Base-by-base conservation (phyloP, 371 early-diverging fungal species). In the Conidiobolus incongruus region DNA sequence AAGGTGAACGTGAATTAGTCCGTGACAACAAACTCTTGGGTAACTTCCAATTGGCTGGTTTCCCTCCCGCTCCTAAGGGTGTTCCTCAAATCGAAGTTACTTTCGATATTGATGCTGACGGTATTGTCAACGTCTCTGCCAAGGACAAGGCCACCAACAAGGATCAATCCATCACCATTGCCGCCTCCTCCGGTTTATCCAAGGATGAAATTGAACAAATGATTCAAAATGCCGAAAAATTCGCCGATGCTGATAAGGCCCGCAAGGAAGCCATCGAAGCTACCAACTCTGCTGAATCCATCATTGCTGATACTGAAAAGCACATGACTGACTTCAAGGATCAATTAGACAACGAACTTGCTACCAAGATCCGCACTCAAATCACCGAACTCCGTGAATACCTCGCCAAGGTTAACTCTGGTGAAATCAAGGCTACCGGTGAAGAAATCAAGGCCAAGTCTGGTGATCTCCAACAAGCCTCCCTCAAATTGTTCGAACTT, bases 1-100 rank as follows among this genome's bases (percentile, higher is more conserved):
- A 99, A 64, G 99, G 99, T 51, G 99, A 98, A 70, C 83, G 97
- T 67, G 87, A 92, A 58, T 69, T 96, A 30, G 85, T 84, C 41
- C 72, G 75, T 42, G 92, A 97, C 70, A 99, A 99, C 76, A 94
- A 95, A 66, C 65, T 90, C 30, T 66, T 99, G 41, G 99, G 99
- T 44, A 80, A 93, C 63, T 87, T 98, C 70, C 85, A 89, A 62
- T 75, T 99, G 47, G 68, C 70, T 19, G 82, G 81, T 29, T 68
- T 85, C 32, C 82, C 81, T 21, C 87, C 84, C 38, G 81, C 83
- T 11, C 88, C 93, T 54, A 75, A 81, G 70, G 90, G 98, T 57
- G 73, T 84, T 40, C 89, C 99, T 50, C 73, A 86, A 55, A 70
- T 86, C 48, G 79, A 84, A 57, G 98, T 65, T n/a, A n/a, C n/a